Evolutionary conservation across 352 stramenopile species (phyloP).

Genomic region (Phytophthora macrochlamydospora): DNA sequence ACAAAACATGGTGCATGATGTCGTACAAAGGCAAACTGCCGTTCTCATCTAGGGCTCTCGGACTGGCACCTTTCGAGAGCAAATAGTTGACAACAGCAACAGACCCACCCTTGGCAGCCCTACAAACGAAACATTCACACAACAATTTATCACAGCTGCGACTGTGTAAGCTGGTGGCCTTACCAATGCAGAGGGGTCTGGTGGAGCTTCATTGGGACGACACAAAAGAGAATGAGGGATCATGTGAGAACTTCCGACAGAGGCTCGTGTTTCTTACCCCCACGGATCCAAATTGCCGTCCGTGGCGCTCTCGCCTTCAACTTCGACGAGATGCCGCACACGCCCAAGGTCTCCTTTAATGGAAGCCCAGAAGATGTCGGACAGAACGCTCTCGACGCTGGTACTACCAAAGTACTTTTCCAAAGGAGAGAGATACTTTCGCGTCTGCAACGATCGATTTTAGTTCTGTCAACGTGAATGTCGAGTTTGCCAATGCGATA

Average conservation of each 20-base stretch:
- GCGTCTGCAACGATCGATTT: conserved; percentile 26
- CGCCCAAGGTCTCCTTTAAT: conserved; percentile 67
- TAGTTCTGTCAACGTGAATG: not conserved
- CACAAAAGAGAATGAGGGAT: not conserved
- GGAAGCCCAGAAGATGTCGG: conserved; percentile 71
- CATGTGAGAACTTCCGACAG: not conserved
- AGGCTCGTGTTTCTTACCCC: conserved; percentile 34
- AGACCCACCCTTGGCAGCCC: conserved; percentile 71
- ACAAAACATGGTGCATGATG: not conserved
- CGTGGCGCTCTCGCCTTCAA: conserved; percentile 51
- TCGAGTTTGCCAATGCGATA: not conserved
- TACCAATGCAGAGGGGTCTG: conserved; percentile 79
- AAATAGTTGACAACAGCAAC: conserved; percentile 60
- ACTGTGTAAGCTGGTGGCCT: not conserved
- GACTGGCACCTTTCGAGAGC: conserved; percentile 49
- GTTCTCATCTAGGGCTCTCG: conserved; percentile 64
- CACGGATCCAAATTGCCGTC: conserved; percentile 69
- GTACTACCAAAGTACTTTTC: conserved; percentile 69
- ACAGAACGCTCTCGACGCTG: conserved; percentile 58
- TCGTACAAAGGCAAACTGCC: conserved; percentile 71
- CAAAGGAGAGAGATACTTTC: conserved; percentile 54
- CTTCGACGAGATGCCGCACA: conserved; percentile 60
- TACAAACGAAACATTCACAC: conserved; percentile 10
- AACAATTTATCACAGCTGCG: not conserved
- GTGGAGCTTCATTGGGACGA: conserved; percentile 41